These are phyloP conservation scores for Oryza australiensis DNA, from an alignment of 176 grass and related monocot genomes.

Conservation along the genomic window DNA sequence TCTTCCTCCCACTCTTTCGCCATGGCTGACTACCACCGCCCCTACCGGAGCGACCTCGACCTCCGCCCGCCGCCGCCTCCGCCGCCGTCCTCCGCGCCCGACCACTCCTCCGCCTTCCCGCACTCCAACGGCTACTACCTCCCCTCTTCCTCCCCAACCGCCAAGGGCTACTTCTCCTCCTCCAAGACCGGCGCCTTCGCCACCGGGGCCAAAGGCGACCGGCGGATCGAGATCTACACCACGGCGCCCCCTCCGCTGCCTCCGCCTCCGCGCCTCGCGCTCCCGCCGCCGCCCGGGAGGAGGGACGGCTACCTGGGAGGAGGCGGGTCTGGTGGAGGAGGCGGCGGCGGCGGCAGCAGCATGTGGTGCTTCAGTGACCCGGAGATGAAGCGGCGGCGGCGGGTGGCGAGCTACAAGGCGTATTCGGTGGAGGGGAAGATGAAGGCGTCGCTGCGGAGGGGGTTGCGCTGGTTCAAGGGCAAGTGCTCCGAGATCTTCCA, in stretches of 20 bases:
- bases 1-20: slow-evolving; percentile 9
- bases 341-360: slow-evolving; percentile 6
- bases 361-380: slow-evolving; percentile 88
- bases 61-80: slow-evolving; percentile 30
- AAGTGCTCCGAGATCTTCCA: slow-evolving; percentile 84
- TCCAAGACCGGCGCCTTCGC: slow-evolving; percentile 33
- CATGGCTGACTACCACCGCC: slow-evolving; percentile 75
- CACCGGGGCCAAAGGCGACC: slow-evolving; percentile 33
- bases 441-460: slow-evolving; percentile 66
- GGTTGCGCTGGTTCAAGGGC: slow-evolving; percentile 77
- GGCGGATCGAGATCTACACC: slow-evolving; percentile 63
- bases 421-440: slow-evolving; percentile 85
- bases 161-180: slow-evolving; percentile 39
- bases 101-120: slow-evolving; percentile 42
- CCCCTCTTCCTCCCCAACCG: slow-evolving; percentile 19
- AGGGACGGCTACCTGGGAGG: slow-evolving; percentile 47
- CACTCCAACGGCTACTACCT: slow-evolving; percentile 41
- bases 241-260: slow-evolving; percentile 34
- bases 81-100: slow-evolving; percentile 34
- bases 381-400: slow-evolving; percentile 69
- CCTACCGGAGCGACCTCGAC: slow-evolving; percentile 48
- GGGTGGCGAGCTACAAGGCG: slow-evolving; percentile 86
- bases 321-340: not conserved
- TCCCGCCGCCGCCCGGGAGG: slow-evolving; percentile 43
- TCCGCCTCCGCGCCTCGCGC: slow-evolving; percentile 38